These are phyloP conservation scores for Cymodocea nodosa DNA, from an alignment of 116 monocot genomes.

Conservation along the genomic window DNA sequence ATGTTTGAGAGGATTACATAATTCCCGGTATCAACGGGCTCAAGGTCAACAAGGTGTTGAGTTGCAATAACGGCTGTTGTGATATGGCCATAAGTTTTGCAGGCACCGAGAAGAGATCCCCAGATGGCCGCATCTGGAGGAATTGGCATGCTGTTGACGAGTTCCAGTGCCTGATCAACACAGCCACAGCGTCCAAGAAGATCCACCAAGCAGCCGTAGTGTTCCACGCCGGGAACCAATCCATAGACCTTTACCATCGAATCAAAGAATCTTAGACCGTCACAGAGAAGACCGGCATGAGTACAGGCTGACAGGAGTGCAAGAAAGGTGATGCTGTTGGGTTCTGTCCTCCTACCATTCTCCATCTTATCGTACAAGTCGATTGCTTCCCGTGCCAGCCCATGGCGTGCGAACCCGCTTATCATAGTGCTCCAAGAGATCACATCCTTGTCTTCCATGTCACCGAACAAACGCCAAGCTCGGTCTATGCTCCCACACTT, in stretches of 20 bases:
- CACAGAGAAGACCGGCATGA: constrained; percentile 41
- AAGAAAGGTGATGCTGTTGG: constrained; percentile 52
- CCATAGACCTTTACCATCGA: constrained; percentile 30
- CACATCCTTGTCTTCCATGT: constrained; percentile 32
- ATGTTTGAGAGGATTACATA: constrained; percentile 49
- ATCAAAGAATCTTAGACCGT: constrained; percentile 34
- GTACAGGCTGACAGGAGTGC: constrained; percentile 51
- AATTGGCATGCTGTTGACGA: constrained; percentile 38
- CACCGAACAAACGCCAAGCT: constrained; percentile 33
- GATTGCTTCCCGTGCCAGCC: constrained; percentile 28
- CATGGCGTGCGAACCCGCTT: constrained; percentile 37
- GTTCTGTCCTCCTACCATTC: constrained; percentile 18
- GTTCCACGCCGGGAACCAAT: constrained; percentile 33
- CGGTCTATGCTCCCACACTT: constrained; percentile 49
- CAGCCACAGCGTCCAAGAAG: constrained; percentile 46
- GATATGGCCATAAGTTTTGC: constrained; percentile 26
- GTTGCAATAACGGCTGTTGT: constrained; percentile 23
- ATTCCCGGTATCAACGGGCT: constrained; percentile 52
- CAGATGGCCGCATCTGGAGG: constrained; percentile 44
- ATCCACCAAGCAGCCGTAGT: constrained; percentile 69
- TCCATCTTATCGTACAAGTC: constrained; percentile 32
- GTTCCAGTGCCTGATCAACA: constrained; percentile 22
- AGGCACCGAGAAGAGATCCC: constrained; percentile 57
- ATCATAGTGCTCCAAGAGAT: constrained; percentile 70
- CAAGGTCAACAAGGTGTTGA: constrained; percentile 37